Evolutionary conservation across 1,139 yeast species (phyloP).

Genomic region (Geotrichum cucujoidarum): DNA sequence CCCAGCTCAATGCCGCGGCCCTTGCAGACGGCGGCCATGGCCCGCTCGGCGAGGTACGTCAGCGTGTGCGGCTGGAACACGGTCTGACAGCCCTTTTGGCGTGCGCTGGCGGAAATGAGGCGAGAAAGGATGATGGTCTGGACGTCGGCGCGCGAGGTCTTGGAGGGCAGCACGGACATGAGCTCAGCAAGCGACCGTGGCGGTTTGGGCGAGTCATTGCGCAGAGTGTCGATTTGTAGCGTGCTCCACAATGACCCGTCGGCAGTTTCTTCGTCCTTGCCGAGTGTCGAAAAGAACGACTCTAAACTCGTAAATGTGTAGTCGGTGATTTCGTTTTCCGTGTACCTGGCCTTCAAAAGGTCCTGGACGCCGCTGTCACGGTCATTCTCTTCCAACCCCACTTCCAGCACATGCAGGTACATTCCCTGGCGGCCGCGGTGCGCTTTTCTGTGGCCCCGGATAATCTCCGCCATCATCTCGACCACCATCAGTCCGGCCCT

Average conservation of each 20-base stretch:
- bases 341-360: constrained; percentile 6
- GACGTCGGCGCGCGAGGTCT: constrained; percentile 46
- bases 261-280: neutral
- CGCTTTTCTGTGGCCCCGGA: constrained; percentile 54
- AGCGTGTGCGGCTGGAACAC: constrained; percentile 72
- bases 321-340: constrained; percentile 6
- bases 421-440: constrained; percentile 71
- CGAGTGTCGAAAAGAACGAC: constrained; percentile 2
- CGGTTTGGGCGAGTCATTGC: neutral
- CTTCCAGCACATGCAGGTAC: constrained; percentile 49
- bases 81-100: constrained; percentile 46
- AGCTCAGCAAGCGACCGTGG: constrained; percentile 2
- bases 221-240: constrained; percentile 6
- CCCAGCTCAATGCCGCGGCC: constrained; percentile 77
- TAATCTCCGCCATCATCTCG: constrained; percentile 58
- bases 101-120: constrained; percentile 47
- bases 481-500: constrained; percentile 39
- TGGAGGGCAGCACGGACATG: constrained; percentile 12
- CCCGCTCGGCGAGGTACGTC: constrained; percentile 77
- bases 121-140: constrained; percentile 45
- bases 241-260: neutral
- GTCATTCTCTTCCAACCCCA: constrained; percentile 37
- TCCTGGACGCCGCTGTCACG: neutral
- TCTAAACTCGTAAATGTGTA: constrained; percentile 1
- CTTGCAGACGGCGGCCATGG: constrained; percentile 75